Evolutionary conservation across 495 filamentous ascomycete genomes (phyloP).

Genomic region (Apodospora peruviana): DNA sequence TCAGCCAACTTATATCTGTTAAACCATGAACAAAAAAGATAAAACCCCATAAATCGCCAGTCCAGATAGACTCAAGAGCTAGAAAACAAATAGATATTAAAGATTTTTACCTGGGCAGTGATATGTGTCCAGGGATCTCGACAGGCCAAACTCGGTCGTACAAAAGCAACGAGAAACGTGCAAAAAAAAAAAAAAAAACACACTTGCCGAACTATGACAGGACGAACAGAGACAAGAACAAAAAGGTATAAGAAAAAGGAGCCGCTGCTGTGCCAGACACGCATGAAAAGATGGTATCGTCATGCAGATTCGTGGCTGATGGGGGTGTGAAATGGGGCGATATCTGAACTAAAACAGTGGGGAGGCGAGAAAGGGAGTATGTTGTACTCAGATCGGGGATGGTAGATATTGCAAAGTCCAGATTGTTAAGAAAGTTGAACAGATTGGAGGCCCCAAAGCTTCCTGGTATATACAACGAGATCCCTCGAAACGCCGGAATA

Average conservation of each 20-base stretch:
- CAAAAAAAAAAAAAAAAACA: conserved; percentile 10
- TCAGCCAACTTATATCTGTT: conserved; percentile 22
- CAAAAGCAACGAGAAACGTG: conserved; percentile 9
- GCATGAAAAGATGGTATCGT: conserved; percentile 45
- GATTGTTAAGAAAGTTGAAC: not conserved
- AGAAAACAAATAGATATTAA: conserved; percentile 31
- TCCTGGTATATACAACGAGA: conserved; percentile 29
- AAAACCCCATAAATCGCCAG: conserved; percentile 3
- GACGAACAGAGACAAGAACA: conserved; percentile 6
- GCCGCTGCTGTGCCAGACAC: conserved; percentile 51
- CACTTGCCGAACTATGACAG: conserved; percentile 5
- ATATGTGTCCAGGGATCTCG: conserved; percentile 13
- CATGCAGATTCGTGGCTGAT: conserved; percentile 48
- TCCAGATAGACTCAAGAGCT: conserved; percentile 4
- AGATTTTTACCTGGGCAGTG: conserved; percentile 14
- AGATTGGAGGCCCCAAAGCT: conserved; percentile 6
- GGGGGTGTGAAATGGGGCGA: conserved; percentile 42
- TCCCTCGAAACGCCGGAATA: conserved; percentile 20
- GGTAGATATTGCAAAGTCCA: conserved; percentile 15
- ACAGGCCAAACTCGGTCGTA: conserved; percentile 14
- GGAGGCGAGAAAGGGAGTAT: conserved; percentile 7
- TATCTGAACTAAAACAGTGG: conserved; percentile 20
- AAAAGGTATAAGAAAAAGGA: conserved; percentile 22
- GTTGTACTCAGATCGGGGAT: conserved; percentile 22
- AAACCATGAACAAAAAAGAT: not conserved